These are phyloP conservation scores for Leccinum boreale DNA, from an alignment of 768 basidiomycete genomes.

Conservation along the genomic window DNA sequence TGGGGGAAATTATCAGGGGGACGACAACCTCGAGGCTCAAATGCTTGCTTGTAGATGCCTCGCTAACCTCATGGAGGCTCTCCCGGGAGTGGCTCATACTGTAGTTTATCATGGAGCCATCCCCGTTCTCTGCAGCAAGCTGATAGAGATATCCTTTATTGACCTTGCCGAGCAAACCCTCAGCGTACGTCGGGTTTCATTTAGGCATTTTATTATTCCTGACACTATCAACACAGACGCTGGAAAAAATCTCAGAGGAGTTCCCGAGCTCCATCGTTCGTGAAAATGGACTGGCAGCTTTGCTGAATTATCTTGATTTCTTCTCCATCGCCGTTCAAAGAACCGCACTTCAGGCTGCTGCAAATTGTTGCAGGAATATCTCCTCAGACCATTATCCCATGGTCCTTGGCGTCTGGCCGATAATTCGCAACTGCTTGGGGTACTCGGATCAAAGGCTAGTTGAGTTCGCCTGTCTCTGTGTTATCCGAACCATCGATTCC, in stretches of 20 bases:
- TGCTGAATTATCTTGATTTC: slow-evolving; percentile 96
- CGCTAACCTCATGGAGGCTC: slow-evolving; percentile 98
- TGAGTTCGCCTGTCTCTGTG: slow-evolving; percentile 91
- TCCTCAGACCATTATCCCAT: slow-evolving; percentile 85
- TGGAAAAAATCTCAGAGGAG: slow-evolving; percentile 98
- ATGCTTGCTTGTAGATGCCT: slow-evolving; percentile 95
- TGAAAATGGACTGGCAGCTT: slow-evolving; percentile 89
- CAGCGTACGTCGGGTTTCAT: slow-evolving; percentile 62
- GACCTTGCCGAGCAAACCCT: slow-evolving; percentile 98
- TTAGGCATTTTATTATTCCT: slow-evolving; percentile 1
- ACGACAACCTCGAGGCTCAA: slow-evolving; percentile 90
- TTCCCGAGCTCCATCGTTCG: slow-evolving; percentile 94
- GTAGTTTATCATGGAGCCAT: slow-evolving; percentile 99
- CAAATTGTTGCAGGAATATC: slow-evolving; percentile 94
- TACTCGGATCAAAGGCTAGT: slow-evolving; percentile 97
- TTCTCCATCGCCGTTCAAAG: slow-evolving; percentile 97
- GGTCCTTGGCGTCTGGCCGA: slow-evolving; percentile 88
- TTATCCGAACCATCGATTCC: slow-evolving; percentile 91
- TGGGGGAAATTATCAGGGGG: slow-evolving; percentile 65
- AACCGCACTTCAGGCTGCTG: slow-evolving; percentile 92
- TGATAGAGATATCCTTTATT: slow-evolving; percentile 96
- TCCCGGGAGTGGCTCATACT: slow-evolving; percentile 95
- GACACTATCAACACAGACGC: slow-evolving; percentile 55
- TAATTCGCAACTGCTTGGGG: slow-evolving; percentile 85
- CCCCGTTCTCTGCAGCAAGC: slow-evolving; percentile 93